phyloP scores from a whole-genome alignment of 2,329 filamentous ascomycete genomes.

The Penicillium sp. region DNA sequence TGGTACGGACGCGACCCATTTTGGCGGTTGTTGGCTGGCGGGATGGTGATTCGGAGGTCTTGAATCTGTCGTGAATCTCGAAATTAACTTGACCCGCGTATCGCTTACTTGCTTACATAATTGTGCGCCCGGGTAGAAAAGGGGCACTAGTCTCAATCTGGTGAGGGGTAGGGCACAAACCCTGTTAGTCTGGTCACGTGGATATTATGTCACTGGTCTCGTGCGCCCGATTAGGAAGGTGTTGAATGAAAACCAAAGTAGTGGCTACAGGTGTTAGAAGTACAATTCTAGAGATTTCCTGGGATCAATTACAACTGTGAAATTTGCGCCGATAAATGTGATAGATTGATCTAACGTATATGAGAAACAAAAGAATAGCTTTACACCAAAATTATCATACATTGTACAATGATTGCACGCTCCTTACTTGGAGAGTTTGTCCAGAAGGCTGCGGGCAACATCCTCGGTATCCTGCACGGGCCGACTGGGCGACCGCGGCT shows the following conservation, averaged over 20 bases:
- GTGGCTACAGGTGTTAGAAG: too few relatives aligned
- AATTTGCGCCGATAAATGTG: conserved; percentile 2
- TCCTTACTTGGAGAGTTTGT: conserved; percentile 26
- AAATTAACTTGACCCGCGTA: conserved; percentile 16
- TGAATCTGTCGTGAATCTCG: conserved; percentile 13
- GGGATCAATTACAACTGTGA: too few relatives aligned
- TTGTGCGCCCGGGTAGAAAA: too few relatives aligned
- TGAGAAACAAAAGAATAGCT: conserved; percentile 27
- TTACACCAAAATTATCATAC: conserved; percentile 33
- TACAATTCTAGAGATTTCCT: too few relatives aligned
- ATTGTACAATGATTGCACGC: conserved; percentile 34
- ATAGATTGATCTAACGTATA: conserved; percentile 26
- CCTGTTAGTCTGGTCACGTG: too few relatives aligned
- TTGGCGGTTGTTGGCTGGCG: conserved; percentile 45
- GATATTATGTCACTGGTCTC: too few relatives aligned
- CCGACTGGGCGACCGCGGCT: conserved; percentile 5
- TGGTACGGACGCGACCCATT: conserved; percentile 54
- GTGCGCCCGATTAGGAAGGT: too few relatives aligned
- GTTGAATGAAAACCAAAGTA: too few relatives aligned
- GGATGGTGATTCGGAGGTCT: conserved; percentile 32
- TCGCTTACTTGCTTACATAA: conserved; percentile 23
- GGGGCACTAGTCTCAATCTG: conserved; percentile 16
- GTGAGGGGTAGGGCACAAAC: too few relatives aligned
- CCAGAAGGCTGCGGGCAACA: conserved; percentile 34
- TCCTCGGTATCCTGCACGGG: conserved; percentile 28